These are phyloP conservation scores for Massariosphaeria phaeospora DNA, from an alignment of 495 filamentous ascomycete species.

Conservation along the genomic window DNA sequence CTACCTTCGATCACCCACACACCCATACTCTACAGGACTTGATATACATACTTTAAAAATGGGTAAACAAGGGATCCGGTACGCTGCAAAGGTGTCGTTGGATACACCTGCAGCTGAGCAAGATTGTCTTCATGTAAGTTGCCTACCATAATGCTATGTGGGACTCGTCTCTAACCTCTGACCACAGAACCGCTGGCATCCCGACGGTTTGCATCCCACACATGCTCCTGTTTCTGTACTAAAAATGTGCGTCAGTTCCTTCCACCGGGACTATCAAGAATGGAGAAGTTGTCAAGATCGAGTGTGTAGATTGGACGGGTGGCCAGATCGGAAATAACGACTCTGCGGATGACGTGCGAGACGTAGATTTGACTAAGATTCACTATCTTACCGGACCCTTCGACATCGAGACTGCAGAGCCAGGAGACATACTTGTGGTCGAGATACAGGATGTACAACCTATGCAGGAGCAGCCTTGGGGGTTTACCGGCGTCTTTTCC, in stretches of 20 bases:
- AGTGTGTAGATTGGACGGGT: slow-evolving; percentile 78
- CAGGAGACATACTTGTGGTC: slow-evolving; percentile 80
- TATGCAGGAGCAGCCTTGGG: slow-evolving; percentile 82
- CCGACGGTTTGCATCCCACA: slow-evolving; percentile 59
- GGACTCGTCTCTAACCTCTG: background rate
- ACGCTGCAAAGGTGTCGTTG: slow-evolving; percentile 69
- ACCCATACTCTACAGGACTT: background rate
- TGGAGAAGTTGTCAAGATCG: slow-evolving; percentile 88
- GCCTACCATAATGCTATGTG: no score
- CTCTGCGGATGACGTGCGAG: slow-evolving; percentile 77
- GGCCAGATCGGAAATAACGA: slow-evolving; percentile 90
- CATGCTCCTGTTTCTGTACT: background rate
- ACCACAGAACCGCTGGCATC: slow-evolving; percentile 85
- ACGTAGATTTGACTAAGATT: slow-evolving; percentile 76
- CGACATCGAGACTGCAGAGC: slow-evolving; percentile 78
- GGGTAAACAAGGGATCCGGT: slow-evolving; percentile 54
- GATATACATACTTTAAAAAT: slow-evolving; percentile 10
- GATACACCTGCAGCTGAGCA: slow-evolving; percentile 74
- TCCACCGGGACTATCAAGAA: slow-evolving; percentile 69
- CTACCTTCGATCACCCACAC: background rate
- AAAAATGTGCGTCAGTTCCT: slow-evolving; percentile 59
- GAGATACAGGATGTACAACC: slow-evolving; percentile 97
- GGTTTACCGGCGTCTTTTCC: slow-evolving; percentile 83
- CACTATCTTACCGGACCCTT: slow-evolving; percentile 93
- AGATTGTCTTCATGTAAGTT: slow-evolving; percentile 66